These are phyloP conservation scores for Ustilago sp. DNA, from an alignment of 1,284 basidiomycete species.

Conservation along the genomic window DNA sequence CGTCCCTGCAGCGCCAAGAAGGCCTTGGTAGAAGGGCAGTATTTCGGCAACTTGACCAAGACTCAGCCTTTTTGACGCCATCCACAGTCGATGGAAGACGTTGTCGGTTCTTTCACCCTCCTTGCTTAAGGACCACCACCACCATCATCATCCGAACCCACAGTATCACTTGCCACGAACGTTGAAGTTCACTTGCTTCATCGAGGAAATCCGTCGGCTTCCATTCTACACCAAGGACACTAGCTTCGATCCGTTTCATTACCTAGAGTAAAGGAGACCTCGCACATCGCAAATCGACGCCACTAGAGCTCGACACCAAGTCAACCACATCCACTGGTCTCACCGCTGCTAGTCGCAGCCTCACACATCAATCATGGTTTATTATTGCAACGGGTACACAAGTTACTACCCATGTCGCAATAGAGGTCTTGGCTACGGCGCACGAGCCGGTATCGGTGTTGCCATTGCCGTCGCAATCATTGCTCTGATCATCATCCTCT, in stretches of 20 bases:
- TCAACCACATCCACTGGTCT: neutral
- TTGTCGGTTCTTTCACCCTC: neutral
- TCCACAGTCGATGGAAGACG: neutral
- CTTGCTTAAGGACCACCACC: neutral
- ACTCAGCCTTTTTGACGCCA: constrained; percentile 2
- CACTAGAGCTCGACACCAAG: neutral
- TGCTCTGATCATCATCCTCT: constrained; percentile 20
- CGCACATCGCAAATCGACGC: neutral
- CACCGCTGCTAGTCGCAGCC: neutral
- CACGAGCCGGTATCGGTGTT: constrained; percentile 43
- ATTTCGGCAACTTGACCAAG: neutral
- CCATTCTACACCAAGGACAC: too few relatives aligned
- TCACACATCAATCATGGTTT: constrained; percentile 15
- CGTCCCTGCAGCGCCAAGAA: constrained; percentile 36
- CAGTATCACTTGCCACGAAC: too few relatives aligned
- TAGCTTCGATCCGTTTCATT: too few relatives aligned
- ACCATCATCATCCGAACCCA: neutral
- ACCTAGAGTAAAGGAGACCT: too few relatives aligned
- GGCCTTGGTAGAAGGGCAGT: constrained; percentile 1
- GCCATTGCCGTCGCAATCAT: constrained; percentile 32
- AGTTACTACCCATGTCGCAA: constrained; percentile 12
- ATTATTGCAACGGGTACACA: constrained; percentile 35
- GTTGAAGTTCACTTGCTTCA: too few relatives aligned
- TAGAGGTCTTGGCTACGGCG: constrained; percentile 24
- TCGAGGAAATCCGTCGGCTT: too few relatives aligned